Base-by-base conservation (phyloP, 148 eudicot species). In the Rhododendron kiyosumense region DNA sequence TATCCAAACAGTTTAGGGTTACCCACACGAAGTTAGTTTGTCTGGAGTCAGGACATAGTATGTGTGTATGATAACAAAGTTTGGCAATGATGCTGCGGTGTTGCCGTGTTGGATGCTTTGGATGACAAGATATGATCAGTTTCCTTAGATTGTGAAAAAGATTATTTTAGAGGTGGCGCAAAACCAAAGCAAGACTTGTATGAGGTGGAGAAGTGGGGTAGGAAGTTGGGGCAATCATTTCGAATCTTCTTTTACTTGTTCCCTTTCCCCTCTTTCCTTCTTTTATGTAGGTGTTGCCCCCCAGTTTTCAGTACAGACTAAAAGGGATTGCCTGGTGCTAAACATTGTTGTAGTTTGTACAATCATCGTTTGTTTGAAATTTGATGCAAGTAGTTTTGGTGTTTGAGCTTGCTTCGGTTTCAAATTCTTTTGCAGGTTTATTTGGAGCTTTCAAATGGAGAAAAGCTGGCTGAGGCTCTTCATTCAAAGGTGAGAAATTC, bases 381-480 rank as follows among this genome's bases (percentile, higher is more conserved):
- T 32, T 76, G 65, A 46, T 28, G 26, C 48, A 20, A 75, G 4
- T 75, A 30, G 61, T 46, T 36, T 77, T n/a, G 43, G n/a, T 85
- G 83, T 57, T 83, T 73, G 85, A 78, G 57, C 17, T 52, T 52
- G 26, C 83, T 85, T 78, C 75, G 28, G 26, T 86, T 85, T 85
- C 9, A 83, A 83, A 10, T 86, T 77, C 38, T 77, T 80, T 78
- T 87, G 86, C 86, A 97, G 99, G 99, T 97, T 86, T 95, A 95
- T 93, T 87, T 97, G 94, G 99, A 97, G 91, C 78, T 93, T 18
- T 90, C 98, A 76, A 85, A 94, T 92, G 98, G 98, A 79, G 94
- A 95, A 87, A 67, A 73, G 46, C 83, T 95, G 78, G 99, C 98
- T 3, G 92, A 93, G 83, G 93, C 95, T 63, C 92, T 97, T 89